A percentile compares a stretch with the other conserved stretches of the same genome.
Conservation (phyloP, 1,139 yeast species). For the Blastobotrys ciferrii region DNA sequence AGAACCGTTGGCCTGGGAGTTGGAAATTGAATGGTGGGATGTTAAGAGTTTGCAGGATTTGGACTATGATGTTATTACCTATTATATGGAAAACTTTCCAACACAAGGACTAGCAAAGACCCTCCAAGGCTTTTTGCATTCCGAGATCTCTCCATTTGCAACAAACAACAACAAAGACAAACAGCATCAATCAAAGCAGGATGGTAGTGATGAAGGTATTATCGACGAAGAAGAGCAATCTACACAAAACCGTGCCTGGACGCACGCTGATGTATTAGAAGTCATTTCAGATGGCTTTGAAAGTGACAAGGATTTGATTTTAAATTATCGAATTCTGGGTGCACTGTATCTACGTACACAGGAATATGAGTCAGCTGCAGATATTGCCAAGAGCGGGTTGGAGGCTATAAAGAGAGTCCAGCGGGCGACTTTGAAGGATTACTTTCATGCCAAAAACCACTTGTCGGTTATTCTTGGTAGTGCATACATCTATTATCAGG, state of each 20-base stretch:
- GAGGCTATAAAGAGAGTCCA: slow-evolving; percentile 46
- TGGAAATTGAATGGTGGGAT: slow-evolving; percentile 77
- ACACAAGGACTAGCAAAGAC: slow-evolving; percentile 63
- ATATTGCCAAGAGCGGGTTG: slow-evolving; percentile 61
- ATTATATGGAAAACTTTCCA: slow-evolving; percentile 58
- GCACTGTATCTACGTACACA: slow-evolving; percentile 58
- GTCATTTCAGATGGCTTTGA: slow-evolving; percentile 55
- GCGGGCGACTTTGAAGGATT: slow-evolving; percentile 46
- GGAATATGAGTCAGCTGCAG: slow-evolving; percentile 64
- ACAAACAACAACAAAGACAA: slow-evolving; percentile 17
- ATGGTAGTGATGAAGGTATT: slow-evolving; percentile 18
- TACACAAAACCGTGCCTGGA: slow-evolving; percentile 23
- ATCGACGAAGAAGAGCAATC: slow-evolving; percentile 24
- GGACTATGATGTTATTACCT: slow-evolving; percentile 47
- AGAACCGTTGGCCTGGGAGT: slow-evolving; percentile 67
- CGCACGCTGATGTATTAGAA: slow-evolving; percentile 55
- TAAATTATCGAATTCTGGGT: slow-evolving; percentile 65
- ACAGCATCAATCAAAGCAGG: slow-evolving; percentile 16
- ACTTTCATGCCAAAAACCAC: slow-evolving; percentile 56
- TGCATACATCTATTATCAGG: slow-evolving; percentile 78
- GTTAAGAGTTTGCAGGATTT: slow-evolving; percentile 48
- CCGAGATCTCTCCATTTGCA: slow-evolving; percentile 65
- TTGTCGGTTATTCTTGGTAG: slow-evolving; percentile 68
- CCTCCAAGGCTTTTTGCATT: slow-evolving; percentile 42
- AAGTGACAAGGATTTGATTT: slow-evolving; percentile 48